Base-by-base conservation (phyloP, 2,329 filamentous ascomycete species). In the Spiromastix sp. region DNA sequence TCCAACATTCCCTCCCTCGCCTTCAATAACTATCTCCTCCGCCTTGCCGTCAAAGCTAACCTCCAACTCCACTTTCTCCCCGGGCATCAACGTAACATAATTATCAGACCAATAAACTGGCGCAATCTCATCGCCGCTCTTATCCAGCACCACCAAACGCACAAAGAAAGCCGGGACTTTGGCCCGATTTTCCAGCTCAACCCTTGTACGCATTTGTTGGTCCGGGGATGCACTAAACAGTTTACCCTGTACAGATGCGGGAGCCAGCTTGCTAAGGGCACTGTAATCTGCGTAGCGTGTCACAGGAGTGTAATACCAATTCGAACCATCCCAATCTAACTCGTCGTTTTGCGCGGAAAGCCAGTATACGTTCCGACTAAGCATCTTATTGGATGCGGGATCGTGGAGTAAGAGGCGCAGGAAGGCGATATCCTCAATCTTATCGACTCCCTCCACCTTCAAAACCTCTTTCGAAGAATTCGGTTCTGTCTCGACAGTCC, bases 321-420 rank as follows among this genome's bases (percentile, higher is more conserved):
- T 68, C 3, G 74, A 74, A 1, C 64, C 57, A 0, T 61, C 55
- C 74, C 74, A 79, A 40, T 72, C 59, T 4, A 79, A 50, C 1
- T 48, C 51, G 44, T 79, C 75, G 0, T 58, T 38, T 0, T 54
- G 51, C 0, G 54, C 49, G 1, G 68, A 47, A 1, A 79, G 43
- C 73, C 74, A 79, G 57, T 79, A 79, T 0, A 76, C 68, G 42
- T 76, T 78, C 2, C 71, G 61, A 41, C 70, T 75, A 2, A 78
- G 43, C 1, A 57, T 43, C 1, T 36, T 31, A 1, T 48, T 46
- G 1, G 40, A 43, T 1, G 36, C 34, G 0, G 41, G 39, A 19
- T 68, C 57, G 1, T 46, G 48, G 1, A 79, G 59, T 0, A 62
- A 42, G 1, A 79, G 56, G 2, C 68, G 64, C 3, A 79, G 46